phyloP scores from a whole-genome alignment of 164 flowering plant species.

The Dillenia turbinata region DNA sequence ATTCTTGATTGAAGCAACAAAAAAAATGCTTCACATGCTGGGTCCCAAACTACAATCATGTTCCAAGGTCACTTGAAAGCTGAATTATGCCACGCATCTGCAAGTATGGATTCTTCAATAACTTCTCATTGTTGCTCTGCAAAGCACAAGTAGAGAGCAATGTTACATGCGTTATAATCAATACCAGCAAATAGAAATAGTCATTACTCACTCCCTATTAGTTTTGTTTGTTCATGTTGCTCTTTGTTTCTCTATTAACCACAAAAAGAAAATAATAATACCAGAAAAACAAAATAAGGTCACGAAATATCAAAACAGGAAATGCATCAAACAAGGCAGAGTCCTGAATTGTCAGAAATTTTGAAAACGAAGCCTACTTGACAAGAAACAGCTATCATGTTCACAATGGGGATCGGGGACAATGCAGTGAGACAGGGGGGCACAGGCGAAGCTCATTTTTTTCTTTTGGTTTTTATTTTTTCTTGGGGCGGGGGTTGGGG shows the following conservation, averaged over 20 bases:
- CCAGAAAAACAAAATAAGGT: not conserved
- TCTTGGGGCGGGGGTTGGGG: too few species aligned
- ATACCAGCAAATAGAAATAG: not conserved
- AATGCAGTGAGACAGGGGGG: too few species aligned
- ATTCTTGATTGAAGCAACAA: not conserved
- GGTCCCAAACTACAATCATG: slow-evolving; percentile 19
- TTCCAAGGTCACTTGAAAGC: slow-evolving; percentile 67
- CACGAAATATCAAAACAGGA: not conserved
- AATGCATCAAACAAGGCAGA: too few species aligned
- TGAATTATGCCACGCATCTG: slow-evolving; percentile 98
- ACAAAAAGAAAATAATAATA: not conserved
- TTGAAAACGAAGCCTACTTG: too few species aligned
- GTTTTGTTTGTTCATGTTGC: too few species aligned
- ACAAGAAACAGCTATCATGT: too few species aligned
- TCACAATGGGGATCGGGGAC: too few species aligned
- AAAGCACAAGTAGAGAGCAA: slow-evolving; percentile 6
- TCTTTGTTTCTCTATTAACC: too few species aligned
- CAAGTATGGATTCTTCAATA: slow-evolving; percentile 95
- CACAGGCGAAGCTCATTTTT: too few species aligned
- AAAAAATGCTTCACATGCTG: not conserved
- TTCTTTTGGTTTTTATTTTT: too few species aligned
- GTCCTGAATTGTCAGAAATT: too few species aligned
- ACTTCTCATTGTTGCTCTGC: slow-evolving; percentile 97
- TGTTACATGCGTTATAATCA: not conserved
- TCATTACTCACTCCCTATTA: not conserved